These are phyloP conservation scores for Allium sativum DNA, from an alignment of 106 monocot genomes.

Conservation along the genomic window DNA sequence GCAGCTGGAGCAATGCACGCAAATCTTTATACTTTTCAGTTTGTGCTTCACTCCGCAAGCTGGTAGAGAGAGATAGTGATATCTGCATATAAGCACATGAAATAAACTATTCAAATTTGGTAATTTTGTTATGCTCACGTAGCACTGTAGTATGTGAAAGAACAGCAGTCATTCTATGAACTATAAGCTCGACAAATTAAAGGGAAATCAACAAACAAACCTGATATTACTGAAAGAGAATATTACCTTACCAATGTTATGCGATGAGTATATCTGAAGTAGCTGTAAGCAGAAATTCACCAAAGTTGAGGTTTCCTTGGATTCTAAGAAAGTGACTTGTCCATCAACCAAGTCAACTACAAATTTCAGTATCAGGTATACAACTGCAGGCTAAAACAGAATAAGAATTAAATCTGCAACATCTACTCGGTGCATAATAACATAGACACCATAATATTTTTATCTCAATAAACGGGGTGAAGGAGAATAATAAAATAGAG, in stretches of 20 bases:
- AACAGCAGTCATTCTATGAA: too few species aligned
- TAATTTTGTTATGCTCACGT: background rate
- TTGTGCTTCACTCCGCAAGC: slow-evolving; percentile 66
- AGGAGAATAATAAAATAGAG: background rate
- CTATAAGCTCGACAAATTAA: too few species aligned
- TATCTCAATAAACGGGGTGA: background rate
- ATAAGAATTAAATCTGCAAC: background rate
- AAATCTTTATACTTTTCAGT: slow-evolving; percentile 89
- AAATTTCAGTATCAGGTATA: slow-evolving; percentile 92
- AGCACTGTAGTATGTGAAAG: background rate
- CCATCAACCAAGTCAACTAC: slow-evolving; percentile 82
- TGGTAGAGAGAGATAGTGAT: slow-evolving; percentile 54
- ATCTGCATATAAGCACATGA: slow-evolving; percentile 27
- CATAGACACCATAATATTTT: too few species aligned
- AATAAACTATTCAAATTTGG: background rate
- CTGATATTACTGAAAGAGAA: background rate
- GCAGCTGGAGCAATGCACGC: slow-evolving; percentile 90
- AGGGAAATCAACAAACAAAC: background rate
- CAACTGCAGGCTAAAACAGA: slow-evolving; percentile 53
- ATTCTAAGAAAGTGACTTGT: slow-evolving; percentile 63
- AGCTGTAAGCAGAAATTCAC: slow-evolving; percentile 74
- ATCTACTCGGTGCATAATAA: background rate
- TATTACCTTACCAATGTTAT: slow-evolving; percentile 87
- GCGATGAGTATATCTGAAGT: slow-evolving; percentile 80
- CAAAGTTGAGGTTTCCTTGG: slow-evolving; percentile 65